Conservation (phyloP, 2,329 filamentous ascomycete genomes). For the Pezicula radicicola region DNA sequence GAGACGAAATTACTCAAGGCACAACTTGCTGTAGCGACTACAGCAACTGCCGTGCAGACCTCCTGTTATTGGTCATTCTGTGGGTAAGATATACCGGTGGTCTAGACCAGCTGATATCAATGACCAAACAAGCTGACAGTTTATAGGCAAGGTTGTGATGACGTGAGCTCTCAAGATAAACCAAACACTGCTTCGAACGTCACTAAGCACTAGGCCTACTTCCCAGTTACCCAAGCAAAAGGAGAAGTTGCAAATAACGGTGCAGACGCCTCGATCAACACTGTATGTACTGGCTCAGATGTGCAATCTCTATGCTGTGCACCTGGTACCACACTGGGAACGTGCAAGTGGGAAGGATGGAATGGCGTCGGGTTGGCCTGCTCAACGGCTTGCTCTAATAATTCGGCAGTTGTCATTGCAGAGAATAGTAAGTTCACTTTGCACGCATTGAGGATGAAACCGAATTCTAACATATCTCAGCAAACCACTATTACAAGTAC, state of each 20-base stretch:
- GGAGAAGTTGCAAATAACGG: constrained; percentile 8
- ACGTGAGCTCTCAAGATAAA: neutral
- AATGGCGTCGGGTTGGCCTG: constrained; percentile 8
- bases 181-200: neutral
- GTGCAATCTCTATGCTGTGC: constrained; percentile 6
- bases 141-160: neutral
- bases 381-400: constrained; percentile 5
- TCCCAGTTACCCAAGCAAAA: constrained; percentile 9
- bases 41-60: neutral
- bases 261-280: constrained; percentile 2
- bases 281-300: constrained; percentile 8
- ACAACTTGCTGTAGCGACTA: constrained; percentile 1
- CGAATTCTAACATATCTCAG: neutral
- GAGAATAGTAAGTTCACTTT: constrained; percentile 7
- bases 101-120: neutral
- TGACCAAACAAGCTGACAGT: neutral
- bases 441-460: neutral
- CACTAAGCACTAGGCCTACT: constrained; percentile 3
- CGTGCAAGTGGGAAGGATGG: constrained; percentile 9
- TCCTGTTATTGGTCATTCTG: constrained; percentile 15
- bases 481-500: neutral
- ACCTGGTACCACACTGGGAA: constrained; percentile 7
- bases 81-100: neutral
- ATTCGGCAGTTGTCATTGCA: constrained; percentile 2
- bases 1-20: constrained; percentile 4